Evolutionary conservation across 495 filamentous ascomycete species (phyloP).

Genomic region (Aspergillus funiculosus): DNA sequence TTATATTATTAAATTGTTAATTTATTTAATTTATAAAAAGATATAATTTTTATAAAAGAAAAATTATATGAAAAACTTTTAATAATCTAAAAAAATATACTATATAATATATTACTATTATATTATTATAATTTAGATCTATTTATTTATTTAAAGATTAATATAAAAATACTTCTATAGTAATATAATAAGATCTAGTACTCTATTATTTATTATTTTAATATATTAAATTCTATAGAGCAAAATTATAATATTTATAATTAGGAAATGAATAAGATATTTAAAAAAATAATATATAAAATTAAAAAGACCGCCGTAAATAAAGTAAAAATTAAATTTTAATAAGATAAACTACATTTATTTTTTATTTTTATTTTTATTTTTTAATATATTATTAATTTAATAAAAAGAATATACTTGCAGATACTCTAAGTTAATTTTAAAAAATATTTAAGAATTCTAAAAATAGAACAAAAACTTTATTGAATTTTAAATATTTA

Average conservation of each 20-base stretch:
- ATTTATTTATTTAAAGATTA: conserved; percentile 11
- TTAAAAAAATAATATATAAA: conserved; percentile 26
- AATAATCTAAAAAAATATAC: neutral
- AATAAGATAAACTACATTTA: neutral
- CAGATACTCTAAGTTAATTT: neutral
- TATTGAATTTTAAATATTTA: neutral
- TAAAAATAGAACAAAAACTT: neutral
- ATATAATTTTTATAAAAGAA: neutral
- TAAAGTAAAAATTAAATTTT: conserved; percentile 4
- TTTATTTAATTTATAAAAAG: conserved; percentile 7
- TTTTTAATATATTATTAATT: conserved; percentile 10
- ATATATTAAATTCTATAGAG: conserved; percentile 22
- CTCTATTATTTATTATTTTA: conserved; percentile 22
- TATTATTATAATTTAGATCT: conserved; percentile 8
- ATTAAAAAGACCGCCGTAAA: conserved; percentile 11
- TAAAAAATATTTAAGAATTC: neutral
- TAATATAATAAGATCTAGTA: neutral
- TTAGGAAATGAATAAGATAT: conserved; percentile 23
- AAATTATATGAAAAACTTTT: neutral
- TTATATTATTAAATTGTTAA: conserved; percentile 11
- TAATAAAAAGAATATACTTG: neutral
- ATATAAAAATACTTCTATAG: conserved; percentile 12
- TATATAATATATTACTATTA: neutral
- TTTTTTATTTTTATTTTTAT: conserved; percentile 7
- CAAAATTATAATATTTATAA: conserved; percentile 31